These are phyloP conservation scores for Aschersonia sp. DNA, from an alignment of 2,329 filamentous ascomycete species.

Conservation along the genomic window DNA sequence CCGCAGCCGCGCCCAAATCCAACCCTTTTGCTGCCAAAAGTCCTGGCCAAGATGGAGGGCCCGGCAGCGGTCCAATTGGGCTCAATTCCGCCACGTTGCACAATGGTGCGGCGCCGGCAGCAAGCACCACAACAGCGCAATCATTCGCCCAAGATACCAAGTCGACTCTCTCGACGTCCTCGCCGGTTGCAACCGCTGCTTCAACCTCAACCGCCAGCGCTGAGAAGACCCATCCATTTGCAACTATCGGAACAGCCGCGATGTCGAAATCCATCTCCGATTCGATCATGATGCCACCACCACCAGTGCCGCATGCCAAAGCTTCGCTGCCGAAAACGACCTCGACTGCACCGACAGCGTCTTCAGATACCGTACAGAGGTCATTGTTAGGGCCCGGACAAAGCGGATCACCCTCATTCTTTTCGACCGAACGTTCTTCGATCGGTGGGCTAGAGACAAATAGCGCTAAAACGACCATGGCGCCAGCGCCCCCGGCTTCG, in stretches of 20 bases:
- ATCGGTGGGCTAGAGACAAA: too few relatives aligned
- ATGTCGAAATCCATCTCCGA: conserved; percentile 1
- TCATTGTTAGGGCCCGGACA: neutral
- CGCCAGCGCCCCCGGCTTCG: too few relatives aligned
- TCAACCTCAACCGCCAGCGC: neutral
- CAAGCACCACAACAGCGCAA: neutral
- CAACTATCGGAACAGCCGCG: neutral
- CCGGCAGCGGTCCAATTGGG: neutral
- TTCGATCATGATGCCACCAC: conserved; percentile 3
- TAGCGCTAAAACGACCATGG: too few relatives aligned
- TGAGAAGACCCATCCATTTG: neutral
- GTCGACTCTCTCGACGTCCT: too few relatives aligned
- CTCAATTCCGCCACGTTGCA: neutral
- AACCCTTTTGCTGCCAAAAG: neutral
- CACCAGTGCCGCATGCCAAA: conserved; percentile 4
- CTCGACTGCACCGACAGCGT: neutral
- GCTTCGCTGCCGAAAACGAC: neutral
- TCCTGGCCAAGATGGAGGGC: neutral
- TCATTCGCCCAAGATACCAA: neutral
- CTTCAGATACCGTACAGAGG: neutral
- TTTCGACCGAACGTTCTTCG: too few relatives aligned
- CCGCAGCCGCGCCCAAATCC: neutral
- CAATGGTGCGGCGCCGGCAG: neutral
- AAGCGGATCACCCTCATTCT: too few relatives aligned
- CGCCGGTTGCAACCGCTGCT: neutral